These are phyloP conservation scores for Letharia columbiana DNA, from an alignment of 495 filamentous ascomycete species.

Conservation along the genomic window DNA sequence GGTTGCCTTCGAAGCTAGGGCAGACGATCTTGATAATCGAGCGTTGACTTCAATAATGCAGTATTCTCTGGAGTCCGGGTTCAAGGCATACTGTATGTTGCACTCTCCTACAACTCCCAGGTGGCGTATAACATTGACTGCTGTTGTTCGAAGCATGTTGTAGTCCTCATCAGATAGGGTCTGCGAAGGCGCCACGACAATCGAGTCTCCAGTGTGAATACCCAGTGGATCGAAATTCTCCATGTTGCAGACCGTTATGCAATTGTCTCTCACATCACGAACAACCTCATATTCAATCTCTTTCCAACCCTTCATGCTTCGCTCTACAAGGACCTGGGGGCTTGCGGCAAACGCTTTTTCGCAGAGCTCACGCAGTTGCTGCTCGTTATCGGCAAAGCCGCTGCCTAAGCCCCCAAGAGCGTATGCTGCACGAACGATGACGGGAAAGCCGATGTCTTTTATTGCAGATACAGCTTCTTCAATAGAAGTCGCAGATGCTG, in stretches of 20 bases:
- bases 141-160: slow-evolving; percentile 96
- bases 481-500: slow-evolving; percentile 75
- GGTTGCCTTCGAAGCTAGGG: slow-evolving; percentile 93
- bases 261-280: slow-evolving; percentile 92
- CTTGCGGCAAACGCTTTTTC: slow-evolving; percentile 89
- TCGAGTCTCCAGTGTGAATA: slow-evolving; percentile 97
- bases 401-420: slow-evolving; percentile 91
- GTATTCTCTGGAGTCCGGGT: slow-evolving; percentile 94
- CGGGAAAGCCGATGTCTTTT: slow-evolving; percentile 85
- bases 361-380: slow-evolving; percentile 84
- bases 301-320: slow-evolving; percentile 99
- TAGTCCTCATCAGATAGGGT: slow-evolving; percentile 97
- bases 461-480: slow-evolving; percentile 81
- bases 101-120: slow-evolving; percentile 96
- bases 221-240: slow-evolving; percentile 98
- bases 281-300: slow-evolving; percentile 99
- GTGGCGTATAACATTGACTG: slow-evolving; percentile 98
- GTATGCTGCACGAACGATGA: slow-evolving; percentile 95
- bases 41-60: slow-evolving; percentile 99
- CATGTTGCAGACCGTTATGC: slow-evolving; percentile 99
- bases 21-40: slow-evolving; percentile 91
- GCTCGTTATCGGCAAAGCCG: slow-evolving; percentile 87
- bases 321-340: slow-evolving; percentile 91
- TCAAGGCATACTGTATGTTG: slow-evolving; percentile 97
- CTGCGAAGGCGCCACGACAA: slow-evolving; percentile 94